A percentile compares a stretch with the other conserved stretches of the same genome.
These are phyloP conservation scores for Ilex aquifolium DNA, from an alignment of 257 asterid genomes.

Conservation along the genomic window DNA sequence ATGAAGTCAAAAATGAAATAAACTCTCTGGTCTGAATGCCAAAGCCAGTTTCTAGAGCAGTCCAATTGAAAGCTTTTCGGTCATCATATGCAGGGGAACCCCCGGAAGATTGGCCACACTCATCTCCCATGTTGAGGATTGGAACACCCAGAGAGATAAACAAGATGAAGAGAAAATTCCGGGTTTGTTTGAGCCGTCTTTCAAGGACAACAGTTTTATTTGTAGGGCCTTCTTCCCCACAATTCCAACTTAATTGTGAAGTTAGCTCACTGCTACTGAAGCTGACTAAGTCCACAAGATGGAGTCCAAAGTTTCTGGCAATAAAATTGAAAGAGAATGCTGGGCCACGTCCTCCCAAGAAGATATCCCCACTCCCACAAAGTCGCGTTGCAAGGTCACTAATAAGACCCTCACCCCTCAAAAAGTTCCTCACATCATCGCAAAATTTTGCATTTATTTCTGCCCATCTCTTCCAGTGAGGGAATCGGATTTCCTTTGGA, in stretches of 20 bases:
- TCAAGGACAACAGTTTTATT: conserved; percentile 49
- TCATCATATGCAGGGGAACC: conserved; percentile 49
- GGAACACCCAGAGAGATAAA: conserved; percentile 85
- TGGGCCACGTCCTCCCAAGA: conserved; percentile 77
- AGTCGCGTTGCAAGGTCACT: conserved; percentile 78
- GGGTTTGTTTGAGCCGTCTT: conserved; percentile 72
- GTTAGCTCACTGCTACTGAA: conserved; percentile 43
- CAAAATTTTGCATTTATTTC: conserved; percentile 65
- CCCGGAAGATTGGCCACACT: conserved; percentile 71
- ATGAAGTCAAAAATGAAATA: conserved; percentile 60
- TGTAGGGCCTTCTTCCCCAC: conserved; percentile 90
- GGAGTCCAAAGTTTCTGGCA: conserved; percentile 64
- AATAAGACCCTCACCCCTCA: conserved; percentile 66
- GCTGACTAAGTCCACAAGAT: conserved; percentile 88
- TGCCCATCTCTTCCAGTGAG: conserved; percentile 99
- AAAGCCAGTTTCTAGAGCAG: conserved; percentile 47
- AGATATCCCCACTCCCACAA: conserved; percentile 90
- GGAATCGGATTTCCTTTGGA: conserved; percentile 42
- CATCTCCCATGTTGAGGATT: conserved; percentile 95
- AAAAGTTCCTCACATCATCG: conserved; percentile 61
- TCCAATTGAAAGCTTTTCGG: conserved; percentile 62
- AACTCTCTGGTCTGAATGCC: conserved; percentile 54
- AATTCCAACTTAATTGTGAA: conserved; percentile 78
- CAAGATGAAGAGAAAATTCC: conserved; percentile 65
- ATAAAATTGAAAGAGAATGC: conserved; percentile 73